These are phyloP conservation scores for Jaltomata sinuosa DNA, from an alignment of 257 asterid genomes.

Conservation along the genomic window DNA sequence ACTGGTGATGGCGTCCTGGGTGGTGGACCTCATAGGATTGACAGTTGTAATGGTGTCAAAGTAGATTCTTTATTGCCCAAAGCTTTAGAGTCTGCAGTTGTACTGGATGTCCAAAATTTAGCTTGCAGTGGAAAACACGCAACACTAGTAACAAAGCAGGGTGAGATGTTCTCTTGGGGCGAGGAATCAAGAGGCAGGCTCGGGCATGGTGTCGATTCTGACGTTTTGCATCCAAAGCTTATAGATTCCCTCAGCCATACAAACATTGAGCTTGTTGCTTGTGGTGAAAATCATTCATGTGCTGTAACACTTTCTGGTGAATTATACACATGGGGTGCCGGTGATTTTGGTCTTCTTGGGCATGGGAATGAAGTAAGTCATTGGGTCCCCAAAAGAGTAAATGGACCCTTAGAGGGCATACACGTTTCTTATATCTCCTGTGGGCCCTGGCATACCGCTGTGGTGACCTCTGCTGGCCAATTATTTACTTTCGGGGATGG, in stretches of 20 bases:
- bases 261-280: conserved; percentile 82
- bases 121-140: conserved; percentile 90
- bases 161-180: conserved; percentile 92
- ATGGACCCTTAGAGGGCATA: conserved; percentile 76
- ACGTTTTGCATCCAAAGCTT: conserved; percentile 77
- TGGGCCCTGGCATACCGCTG: conserved; percentile 97
- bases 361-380: conserved; percentile 90
- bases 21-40: conserved; percentile 58
- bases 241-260: conserved; percentile 62
- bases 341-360: conserved; percentile 81
- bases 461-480: conserved; percentile 90
- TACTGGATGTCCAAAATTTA: conserved; percentile 75
- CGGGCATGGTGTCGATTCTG: conserved; percentile 93
- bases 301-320: conserved; percentile 93
- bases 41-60: conserved; percentile 35
- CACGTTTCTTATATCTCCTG: conserved; percentile 80
- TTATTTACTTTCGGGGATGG: conserved; percentile 90
- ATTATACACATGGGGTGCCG: conserved; percentile 91
- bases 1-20: conserved; percentile 73
- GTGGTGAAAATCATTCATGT: conserved; percentile 86
- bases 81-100: conserved; percentile 86
- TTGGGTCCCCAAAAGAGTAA: conserved; percentile 85
- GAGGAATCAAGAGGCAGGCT: conserved; percentile 92
- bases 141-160: conserved; percentile 77
- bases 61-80: conserved; percentile 73